Percentiles rank a stretch among this genome's conserved stretches.
phyloP scores from a whole-genome alignment of 1,284 basidiomycete genomes.

The Takashimella tepidaria region DNA sequence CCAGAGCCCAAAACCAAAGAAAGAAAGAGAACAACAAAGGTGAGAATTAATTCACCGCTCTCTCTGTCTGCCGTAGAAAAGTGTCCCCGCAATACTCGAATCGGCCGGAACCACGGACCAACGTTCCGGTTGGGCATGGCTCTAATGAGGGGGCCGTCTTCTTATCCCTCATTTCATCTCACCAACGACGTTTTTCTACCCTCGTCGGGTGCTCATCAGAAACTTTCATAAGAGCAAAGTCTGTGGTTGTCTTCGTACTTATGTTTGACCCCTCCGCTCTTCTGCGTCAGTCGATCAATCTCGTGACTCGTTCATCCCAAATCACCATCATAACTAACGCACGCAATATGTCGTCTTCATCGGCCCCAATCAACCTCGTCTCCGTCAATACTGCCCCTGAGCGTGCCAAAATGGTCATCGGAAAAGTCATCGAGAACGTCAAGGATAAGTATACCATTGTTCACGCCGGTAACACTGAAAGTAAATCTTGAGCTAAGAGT shows the following conservation, averaged over 20 bases:
- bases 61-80: too few species aligned
- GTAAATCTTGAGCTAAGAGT: slow-evolving; percentile 13
- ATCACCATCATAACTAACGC: slow-evolving; percentile 8
- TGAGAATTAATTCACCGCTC: neutral
- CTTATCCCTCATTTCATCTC: neutral
- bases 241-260: too few species aligned
- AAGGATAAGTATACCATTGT: slow-evolving; percentile 41
- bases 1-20: neutral
- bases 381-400: slow-evolving; percentile 46
- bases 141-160: too few species aligned
- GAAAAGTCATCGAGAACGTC: slow-evolving; percentile 39
- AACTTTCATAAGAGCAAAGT: too few species aligned
- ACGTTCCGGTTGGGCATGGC: neutral
- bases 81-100: too few species aligned
- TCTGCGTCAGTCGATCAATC: neutral
- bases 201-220: neutral
- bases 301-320: neutral
- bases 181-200: neutral
- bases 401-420: slow-evolving; percentile 41
- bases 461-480: slow-evolving; percentile 43
- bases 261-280: neutral
- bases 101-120: neutral
- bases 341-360: neutral
- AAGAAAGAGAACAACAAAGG: neutral
- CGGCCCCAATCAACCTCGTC: slow-evolving; percentile 36